These are phyloP conservation scores for Kuraishia ogatae DNA, from an alignment of 805 yeast genomes.

Conservation along the genomic window DNA sequence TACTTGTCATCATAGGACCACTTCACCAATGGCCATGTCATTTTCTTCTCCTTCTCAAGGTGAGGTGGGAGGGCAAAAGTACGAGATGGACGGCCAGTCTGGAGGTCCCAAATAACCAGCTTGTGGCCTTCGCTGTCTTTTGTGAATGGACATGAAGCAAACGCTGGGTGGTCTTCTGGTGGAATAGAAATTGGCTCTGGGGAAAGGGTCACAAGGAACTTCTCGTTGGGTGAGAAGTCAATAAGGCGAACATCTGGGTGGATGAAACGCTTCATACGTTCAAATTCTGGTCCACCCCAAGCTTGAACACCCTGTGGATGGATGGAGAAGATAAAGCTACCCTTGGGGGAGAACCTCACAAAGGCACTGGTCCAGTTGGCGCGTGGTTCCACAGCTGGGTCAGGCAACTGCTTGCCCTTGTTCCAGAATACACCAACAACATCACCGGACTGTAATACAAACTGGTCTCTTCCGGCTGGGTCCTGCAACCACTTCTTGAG, in stretches of 20 bases:
- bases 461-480: constrained; percentile 83
- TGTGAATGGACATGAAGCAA: constrained; percentile 71
- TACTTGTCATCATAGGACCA: constrained; percentile 92
- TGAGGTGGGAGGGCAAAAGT: constrained; percentile 85
- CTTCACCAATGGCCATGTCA: constrained; percentile 94
- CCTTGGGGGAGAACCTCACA: constrained; percentile 88
- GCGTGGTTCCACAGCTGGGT: constrained; percentile 70
- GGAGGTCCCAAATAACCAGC: constrained; percentile 86
- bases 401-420: constrained; percentile 60
- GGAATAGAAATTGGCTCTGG: constrained; percentile 74
- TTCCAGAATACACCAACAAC: constrained; percentile 84
- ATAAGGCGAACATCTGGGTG: constrained; percentile 87
- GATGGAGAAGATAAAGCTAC: constrained; percentile 77
- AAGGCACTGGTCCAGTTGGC: constrained; percentile 81
- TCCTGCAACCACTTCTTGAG: constrained; percentile 90
- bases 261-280: constrained; percentile 63
- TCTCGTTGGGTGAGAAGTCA: constrained; percentile 90
- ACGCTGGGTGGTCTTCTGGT: constrained; percentile 53
- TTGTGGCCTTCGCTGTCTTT: constrained; percentile 88
- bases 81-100: constrained; percentile 74
- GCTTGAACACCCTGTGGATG: constrained; percentile 93
- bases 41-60: constrained; percentile 53
- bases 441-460: constrained; percentile 70
- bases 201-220: constrained; percentile 82
- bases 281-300: constrained; percentile 88